Base-by-base conservation (phyloP, 2,329 filamentous ascomycete species). In the Trichoderma afroharzianum region DNA sequence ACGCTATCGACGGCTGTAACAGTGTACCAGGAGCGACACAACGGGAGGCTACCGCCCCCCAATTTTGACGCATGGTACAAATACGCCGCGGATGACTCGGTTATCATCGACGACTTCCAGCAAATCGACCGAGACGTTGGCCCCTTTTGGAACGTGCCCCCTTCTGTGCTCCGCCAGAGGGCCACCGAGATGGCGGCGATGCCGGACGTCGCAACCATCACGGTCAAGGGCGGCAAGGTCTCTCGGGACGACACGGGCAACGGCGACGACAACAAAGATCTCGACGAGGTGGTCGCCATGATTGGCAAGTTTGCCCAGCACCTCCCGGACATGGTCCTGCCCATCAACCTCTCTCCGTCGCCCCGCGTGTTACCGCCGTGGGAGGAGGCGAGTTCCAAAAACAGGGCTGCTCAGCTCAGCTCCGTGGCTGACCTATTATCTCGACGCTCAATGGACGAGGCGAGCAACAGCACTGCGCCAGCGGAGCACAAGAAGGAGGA, bases 21-120 rank as follows among this genome's bases (percentile, higher is more conserved):
- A 5, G 82, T 86, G 69, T 89, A 89, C 75, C 81, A 82, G 62
- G 83, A 87, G 62, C 82, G 85, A 6, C 83, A 89, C 72, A 76
- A 92, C 76, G 88, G 89, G 15, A 88, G 93, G 72, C 83, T 89
- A 32, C 94, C 94, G 18, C 94, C 94, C 12, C 92, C 91, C 1
- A 88, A 92, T 72, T 97, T 97, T 76, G 92, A 94, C 76, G 90
- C 90, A 74, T 97, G 94, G 94, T 97, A 91, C 78, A 86, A 91
- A 24, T 94, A 93, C 77, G 93, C 94, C 6, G 93, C 94, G 6
- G 88, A 87, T 73, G 84, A 87, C n/a, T 92, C 94, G 0, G 84
- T 88, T 67, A 84, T 97, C 66, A 89, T 96, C 69, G 94, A 97
- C 76, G 90, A 93, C 73, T 97, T 93, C 75, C 90, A 93, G 75